A percentile compares a stretch with the other conserved stretches of the same genome.
Conservation (phyloP, 2,329 filamentous ascomycete genomes). For the Colletotrichum acutatum region DNA sequence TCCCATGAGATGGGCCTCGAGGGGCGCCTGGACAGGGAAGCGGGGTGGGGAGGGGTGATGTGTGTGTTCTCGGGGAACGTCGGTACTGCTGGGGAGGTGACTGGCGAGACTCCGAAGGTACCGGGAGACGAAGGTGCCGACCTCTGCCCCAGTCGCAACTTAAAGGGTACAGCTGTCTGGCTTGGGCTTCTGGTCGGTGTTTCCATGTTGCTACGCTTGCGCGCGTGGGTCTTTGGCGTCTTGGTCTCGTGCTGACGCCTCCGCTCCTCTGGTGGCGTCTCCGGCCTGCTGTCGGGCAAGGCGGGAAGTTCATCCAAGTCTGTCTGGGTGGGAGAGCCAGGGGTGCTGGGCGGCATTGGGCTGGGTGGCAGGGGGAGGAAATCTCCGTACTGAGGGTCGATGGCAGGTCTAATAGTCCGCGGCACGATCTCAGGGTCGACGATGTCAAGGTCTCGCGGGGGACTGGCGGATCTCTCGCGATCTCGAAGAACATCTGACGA, state of each 20-base stretch:
- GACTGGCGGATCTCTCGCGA: conserved; percentile 18
- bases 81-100: conserved; percentile 44
- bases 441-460: conserved; percentile 46
- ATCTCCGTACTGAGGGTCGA: conserved; percentile 74
- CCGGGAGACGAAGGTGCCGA: conserved; percentile 56
- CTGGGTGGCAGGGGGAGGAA: conserved; percentile 73
- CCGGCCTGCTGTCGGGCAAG: conserved; percentile 70
- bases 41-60: not conserved
- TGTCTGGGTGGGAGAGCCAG: conserved; percentile 56
- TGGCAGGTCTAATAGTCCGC: conserved; percentile 70
- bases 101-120: conserved; percentile 52
- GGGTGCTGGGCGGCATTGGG: conserved; percentile 70
- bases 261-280: conserved; percentile 63
- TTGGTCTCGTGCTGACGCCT: conserved; percentile 51
- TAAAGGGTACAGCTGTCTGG: conserved; percentile 67
- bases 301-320: conserved; percentile 57
- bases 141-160: conserved; percentile 62
- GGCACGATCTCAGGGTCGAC: conserved; percentile 69
- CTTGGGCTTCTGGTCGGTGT: conserved; percentile 62
- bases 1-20: conserved; percentile 71
- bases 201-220: conserved; percentile 61
- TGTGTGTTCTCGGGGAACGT: conserved; percentile 43
- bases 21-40: conserved; percentile 46
- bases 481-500: conserved; percentile 25
- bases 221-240: conserved; percentile 55